A percentile compares a stretch with the other conserved stretches of the same genome.
Evolutionary conservation across 2,329 filamentous ascomycete species (phyloP).

Genomic region (Coniochaeta ligniaria): DNA sequence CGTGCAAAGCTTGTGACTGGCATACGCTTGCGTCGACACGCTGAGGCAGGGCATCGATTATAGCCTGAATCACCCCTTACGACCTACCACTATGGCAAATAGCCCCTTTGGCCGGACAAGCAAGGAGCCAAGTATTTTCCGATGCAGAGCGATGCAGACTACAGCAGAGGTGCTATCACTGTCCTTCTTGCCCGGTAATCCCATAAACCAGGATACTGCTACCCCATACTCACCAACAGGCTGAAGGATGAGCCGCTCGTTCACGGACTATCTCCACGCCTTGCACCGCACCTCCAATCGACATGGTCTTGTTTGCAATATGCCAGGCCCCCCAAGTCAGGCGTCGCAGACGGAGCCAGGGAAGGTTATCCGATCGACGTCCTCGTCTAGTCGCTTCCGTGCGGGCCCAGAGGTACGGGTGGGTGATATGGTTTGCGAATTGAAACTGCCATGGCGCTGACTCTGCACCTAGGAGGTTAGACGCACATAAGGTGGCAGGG

Average conservation of each 20-base stretch:
- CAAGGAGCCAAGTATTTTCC: background rate
- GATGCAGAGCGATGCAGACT: background rate
- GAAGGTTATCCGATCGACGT: background rate
- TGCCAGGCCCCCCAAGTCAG: background rate
- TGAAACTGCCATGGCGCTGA: background rate
- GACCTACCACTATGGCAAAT: background rate
- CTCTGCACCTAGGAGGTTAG: background rate
- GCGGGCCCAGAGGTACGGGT: background rate
- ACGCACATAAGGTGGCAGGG: background rate
- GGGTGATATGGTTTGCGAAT: too few species aligned
- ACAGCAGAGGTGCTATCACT: background rate
- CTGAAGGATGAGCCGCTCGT: constrained; percentile 3
- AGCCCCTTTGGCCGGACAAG: background rate
- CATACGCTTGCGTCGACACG: background rate
- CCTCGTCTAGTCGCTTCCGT: background rate
- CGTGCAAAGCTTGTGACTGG: background rate
- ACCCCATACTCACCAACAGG: background rate
- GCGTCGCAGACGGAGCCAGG: background rate
- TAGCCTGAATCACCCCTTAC: background rate
- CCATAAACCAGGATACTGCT: constrained; percentile 11
- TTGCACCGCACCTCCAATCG: constrained; percentile 4
- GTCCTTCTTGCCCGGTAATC: constrained; percentile 6
- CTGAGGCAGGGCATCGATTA: background rate
- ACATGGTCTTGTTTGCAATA: background rate
- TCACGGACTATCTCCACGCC: constrained; percentile 15